Evolutionary conservation across 306 rosid species (phyloP), one percentile per base, ranked within the genome.

Genomic region (Astragalus membranaceus): DNA sequence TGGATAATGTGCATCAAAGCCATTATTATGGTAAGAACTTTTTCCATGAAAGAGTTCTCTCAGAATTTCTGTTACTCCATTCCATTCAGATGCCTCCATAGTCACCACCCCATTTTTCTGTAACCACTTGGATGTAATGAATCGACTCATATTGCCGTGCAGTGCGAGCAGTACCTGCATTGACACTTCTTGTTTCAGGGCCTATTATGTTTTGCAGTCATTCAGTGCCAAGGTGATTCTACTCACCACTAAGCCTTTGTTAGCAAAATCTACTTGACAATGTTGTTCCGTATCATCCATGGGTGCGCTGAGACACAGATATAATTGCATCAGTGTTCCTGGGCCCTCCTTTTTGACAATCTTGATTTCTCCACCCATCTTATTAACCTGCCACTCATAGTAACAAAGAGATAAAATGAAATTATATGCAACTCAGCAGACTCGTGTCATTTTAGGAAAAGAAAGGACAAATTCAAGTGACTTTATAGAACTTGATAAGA

Each of bases 331-430:
- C 48, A 94, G 73, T 14, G 97, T 91, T 83, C 99, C 99, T 3
- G 85, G 89, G 0, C 97, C 96, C 9, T 86, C 88, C 84, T 89
- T 94, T 86, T 87, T 88, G 57, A 83, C 77, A 71, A 91, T 94
- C 84, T 94, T 94, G 73, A 94, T 94, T 71, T 94, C 99, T 84
- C 99, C 99, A 63, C 96, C 97, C 99, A 94, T 94, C 84, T 94
- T 88, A 72, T 89, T 87, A 50, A 94, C 92, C 99, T 94, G 80
- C 57, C 66, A 78, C 50, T 17, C 75, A 74, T 3, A 56, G 33
- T 60, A 44, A 46, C 48, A 50, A 59, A 41, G 5, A 49, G 69
- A 55, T 64, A 3, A 73, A 60, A 75, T 29, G 53, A 20, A 52
- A 61, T 61, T 43, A 37, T 64, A 39, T 47, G 12, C 46, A 75